A percentile compares a stretch with the other conserved stretches of the same genome.
Conservation (phyloP, 2,329 filamentous ascomycete species). For the Neofusicoccum parvum region DNA sequence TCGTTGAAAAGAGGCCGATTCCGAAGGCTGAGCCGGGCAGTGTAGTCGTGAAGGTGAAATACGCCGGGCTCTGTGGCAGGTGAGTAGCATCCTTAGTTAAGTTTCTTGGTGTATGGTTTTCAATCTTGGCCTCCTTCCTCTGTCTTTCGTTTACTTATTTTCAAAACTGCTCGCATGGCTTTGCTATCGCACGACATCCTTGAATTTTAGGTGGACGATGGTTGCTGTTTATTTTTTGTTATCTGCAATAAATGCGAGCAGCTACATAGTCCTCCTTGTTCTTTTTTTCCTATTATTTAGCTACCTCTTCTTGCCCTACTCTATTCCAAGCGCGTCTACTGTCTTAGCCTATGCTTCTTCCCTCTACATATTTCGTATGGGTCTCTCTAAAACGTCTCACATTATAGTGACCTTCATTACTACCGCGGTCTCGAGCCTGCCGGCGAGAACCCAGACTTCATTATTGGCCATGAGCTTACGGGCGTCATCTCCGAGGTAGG, state of each 20-base stretch:
- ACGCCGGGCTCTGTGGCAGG: constrained; percentile 84
- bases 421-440: constrained; percentile 79
- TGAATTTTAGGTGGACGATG: no score
- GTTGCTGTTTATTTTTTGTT: no score
- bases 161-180: no score
- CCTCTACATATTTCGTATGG: no score
- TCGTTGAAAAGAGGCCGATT: constrained; percentile 76
- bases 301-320: background rate
- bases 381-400: no score
- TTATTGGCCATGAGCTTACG: constrained; percentile 86
- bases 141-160: no score
- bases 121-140: background rate
- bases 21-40: constrained; percentile 73
- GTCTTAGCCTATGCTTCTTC: no score
- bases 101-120: background rate
- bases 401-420: constrained; percentile 69
- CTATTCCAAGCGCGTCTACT: background rate
- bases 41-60: constrained; percentile 79
- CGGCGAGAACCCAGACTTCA: constrained; percentile 50
- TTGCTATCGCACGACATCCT: no score
- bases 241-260: no score
- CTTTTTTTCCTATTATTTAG: background rate
- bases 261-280: no score
- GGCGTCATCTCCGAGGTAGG: constrained; percentile 72
- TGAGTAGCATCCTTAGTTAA: background rate